These are phyloP conservation scores for Neopestalotiopsis clavispora DNA, from an alignment of 2,329 filamentous ascomycete genomes.

Conservation along the genomic window DNA sequence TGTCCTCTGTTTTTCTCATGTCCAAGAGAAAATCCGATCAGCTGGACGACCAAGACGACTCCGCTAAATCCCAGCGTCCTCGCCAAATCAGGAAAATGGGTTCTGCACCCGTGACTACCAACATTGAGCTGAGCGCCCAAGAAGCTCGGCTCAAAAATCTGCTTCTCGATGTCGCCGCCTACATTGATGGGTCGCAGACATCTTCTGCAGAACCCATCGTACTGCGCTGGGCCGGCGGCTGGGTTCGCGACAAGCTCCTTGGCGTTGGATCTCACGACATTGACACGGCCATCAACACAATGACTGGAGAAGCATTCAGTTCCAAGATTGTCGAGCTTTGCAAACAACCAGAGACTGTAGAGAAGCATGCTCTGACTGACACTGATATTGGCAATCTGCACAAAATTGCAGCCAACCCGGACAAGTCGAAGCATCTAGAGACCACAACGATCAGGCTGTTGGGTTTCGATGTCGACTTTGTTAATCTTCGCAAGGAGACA, in stretches of 20 bases:
- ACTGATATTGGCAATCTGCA: constrained; percentile 77
- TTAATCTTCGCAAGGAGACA: constrained; percentile 91
- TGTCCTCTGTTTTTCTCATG: constrained; percentile 28
- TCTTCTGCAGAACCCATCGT: constrained; percentile 58
- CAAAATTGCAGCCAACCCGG: constrained; percentile 89
- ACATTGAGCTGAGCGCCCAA: constrained; percentile 64
- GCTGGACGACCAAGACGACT: constrained; percentile 22
- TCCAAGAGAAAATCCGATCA: constrained; percentile 34
- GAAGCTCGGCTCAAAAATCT: constrained; percentile 77
- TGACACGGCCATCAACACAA: constrained; percentile 82
- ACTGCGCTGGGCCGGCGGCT: constrained; percentile 82
- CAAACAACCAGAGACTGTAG: constrained; percentile 60
- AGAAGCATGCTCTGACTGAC: constrained; percentile 62
- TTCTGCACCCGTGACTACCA: constrained; percentile 31
- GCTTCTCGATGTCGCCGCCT: constrained; percentile 79
- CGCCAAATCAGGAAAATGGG: constrained; percentile 34
- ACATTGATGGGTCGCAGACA: constrained; percentile 60
- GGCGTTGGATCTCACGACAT: constrained; percentile 78
- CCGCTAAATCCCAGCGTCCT: constrained; percentile 22
- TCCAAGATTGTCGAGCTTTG: constrained; percentile 72
- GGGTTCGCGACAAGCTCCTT: constrained; percentile 85
- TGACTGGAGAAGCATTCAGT: constrained; percentile 83
- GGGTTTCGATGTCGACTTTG: constrained; percentile 88
- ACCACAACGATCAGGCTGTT: constrained; percentile 87
- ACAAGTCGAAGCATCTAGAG: constrained; percentile 95